Evolutionary conservation across 768 basidiomycete species (phyloP), one percentile per base, ranked within the genome.

Genomic region (Leucogyrophana mollusca): DNA sequence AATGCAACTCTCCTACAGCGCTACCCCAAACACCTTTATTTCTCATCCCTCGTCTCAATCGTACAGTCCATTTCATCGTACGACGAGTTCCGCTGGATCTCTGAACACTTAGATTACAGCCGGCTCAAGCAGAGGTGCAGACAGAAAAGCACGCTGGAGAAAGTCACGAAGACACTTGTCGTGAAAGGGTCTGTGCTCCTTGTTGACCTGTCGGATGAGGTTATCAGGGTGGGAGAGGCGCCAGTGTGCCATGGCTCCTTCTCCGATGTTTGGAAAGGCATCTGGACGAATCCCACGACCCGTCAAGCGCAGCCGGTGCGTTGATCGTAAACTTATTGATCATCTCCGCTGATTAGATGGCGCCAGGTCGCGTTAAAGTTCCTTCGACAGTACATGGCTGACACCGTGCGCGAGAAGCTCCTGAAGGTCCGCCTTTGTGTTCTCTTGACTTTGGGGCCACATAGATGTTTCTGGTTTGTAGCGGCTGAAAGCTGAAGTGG

Each of bases 191-290:
- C 70, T 34, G 58, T 79, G 35, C 55, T 74, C 11, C 53, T 82
- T 46, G 69, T 73, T 34, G 80, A 83, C 52, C 58, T 83, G 39
- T 81, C 80, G 24, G 81, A 81, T 50, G 76, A 78, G 46, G 72
- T 83, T 9, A 62, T 58, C 44, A 69, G 65, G 45, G 58, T 77
- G 14, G 79, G 78, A 2, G 64, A 70, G 37, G 63, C 71, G 48
- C 70, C 80, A 0, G 71, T 78, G 27, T 76, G 68, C 21, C 72
- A 76, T 59, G 82, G 82, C 1, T 72, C 76, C 4, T 83, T 82
- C 46, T 73, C 79, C 23, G 82, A 82, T 56, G 78, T 83, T 4
- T 83, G 79, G 79, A 78, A 78, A 58, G 82, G 77, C 0, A 51
- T 58, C 4, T 82, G 79, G 80, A 70, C 67, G 50, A 78, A 77